Evolutionary conservation across 257 asterid genomes (phyloP), one percentile per base, ranked within the genome.

Genomic region (Verbena officinalis): DNA sequence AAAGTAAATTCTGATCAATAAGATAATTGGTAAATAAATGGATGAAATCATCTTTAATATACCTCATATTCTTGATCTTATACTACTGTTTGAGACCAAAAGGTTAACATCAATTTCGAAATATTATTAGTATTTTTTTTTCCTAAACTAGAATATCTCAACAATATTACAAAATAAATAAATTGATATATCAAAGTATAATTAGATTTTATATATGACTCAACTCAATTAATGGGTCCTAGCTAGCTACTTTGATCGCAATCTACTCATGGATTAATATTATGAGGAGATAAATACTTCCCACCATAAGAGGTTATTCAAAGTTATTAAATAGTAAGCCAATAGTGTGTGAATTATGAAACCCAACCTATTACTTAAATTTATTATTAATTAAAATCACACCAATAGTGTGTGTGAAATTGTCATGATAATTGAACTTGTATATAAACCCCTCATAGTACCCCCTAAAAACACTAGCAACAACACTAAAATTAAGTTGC

Each of bases 381-480:
- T 36, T 36, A 11, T 44, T n/a, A 31, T 19, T 42, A 5, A 63
- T n/a, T 27, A 34, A 4, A 30, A 46, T 50, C 9, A 9, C 44
- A 31, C 45, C 71, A 13, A 30, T 50, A 27, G 23, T 43, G 27
- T 16, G 55, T 66, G 49, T 57, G n/a, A 38, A 31, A 39, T 4
- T 62, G 59, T 46, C 60, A 13, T 3, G 4, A 36, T 5, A 4
- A 4, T 36, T 9, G 1, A 30, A 16, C 63, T 43, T 44, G 17
- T 72, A 77, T 76, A 76, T 77, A 69, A 39, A 61, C 5, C 76
- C 48, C 65, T 30, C 76, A 40, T 11, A 12, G 1, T n/a, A 46
- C 12, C 67, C 67, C 54, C 13, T 54, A 38, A 23, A 64, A 46
- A 69, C 0, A n/a, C 9, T 69, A 55, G 78, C 71, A 64, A 60